phyloP scores from a whole-genome alignment of 441 rosid genomes.

The Erodium texanum region DNA sequence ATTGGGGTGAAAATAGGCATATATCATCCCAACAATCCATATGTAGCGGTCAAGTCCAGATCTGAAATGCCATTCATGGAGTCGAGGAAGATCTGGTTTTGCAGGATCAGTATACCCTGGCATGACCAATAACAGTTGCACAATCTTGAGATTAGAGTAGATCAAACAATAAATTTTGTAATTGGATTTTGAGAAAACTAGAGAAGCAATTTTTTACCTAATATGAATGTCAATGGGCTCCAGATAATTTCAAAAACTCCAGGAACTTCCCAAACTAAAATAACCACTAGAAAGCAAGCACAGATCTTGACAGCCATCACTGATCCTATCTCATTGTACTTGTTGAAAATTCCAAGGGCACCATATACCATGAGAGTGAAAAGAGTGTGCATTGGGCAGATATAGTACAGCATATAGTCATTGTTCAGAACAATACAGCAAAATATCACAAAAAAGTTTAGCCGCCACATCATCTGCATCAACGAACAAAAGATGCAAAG shows the following conservation, averaged over 20 bases:
- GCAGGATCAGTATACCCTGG: slow-evolving; percentile 94
- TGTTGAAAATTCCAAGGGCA: slow-evolving; percentile 78
- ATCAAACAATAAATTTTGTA: background rate
- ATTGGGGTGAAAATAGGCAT: slow-evolving; percentile 76
- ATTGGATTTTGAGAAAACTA: background rate
- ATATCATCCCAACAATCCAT: slow-evolving; percentile 95
- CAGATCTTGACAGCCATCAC: slow-evolving; percentile 78
- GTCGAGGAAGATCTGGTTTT: slow-evolving; percentile 65
- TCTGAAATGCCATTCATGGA: slow-evolving; percentile 99
- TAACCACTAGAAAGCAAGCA: slow-evolving; percentile 76
- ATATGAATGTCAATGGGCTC: slow-evolving; percentile 71
- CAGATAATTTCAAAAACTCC: slow-evolving; percentile 82
- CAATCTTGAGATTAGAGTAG: background rate
- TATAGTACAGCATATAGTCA: slow-evolving; percentile 88
- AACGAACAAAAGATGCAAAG: slow-evolving; percentile 24
- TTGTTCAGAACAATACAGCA: slow-evolving; percentile 86
- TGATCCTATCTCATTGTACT: slow-evolving; percentile 77
- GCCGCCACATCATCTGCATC: slow-evolving; percentile 99
- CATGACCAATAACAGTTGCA: slow-evolving; percentile 4
- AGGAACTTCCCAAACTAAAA: slow-evolving; percentile 91
- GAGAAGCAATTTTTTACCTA: slow-evolving; percentile 42
- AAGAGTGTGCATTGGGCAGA: slow-evolving; percentile 98
- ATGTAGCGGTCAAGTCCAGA: slow-evolving; percentile 98
- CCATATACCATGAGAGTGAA: slow-evolving; percentile 97
- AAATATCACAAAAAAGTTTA: slow-evolving; percentile 83